Conservation (phyloP, 1,139 yeast genomes). For the Blastobotrys illinoisensis region DNA sequence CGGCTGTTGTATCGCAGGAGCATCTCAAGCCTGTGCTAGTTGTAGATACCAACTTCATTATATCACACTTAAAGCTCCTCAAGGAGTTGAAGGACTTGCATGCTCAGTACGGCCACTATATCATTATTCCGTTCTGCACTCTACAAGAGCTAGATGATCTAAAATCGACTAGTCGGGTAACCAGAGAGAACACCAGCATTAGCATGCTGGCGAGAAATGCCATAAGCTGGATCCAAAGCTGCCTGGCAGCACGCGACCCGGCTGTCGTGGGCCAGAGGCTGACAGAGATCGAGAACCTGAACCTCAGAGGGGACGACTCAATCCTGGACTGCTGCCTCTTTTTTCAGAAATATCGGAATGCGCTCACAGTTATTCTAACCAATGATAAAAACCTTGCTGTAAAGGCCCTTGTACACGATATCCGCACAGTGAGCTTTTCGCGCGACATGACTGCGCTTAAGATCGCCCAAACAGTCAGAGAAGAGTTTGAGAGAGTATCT, state of each 20-base stretch:
- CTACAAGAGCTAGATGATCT: conserved; percentile 76
- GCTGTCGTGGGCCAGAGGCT: conserved; percentile 62
- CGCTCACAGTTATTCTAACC: conserved; percentile 58
- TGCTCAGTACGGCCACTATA: conserved; percentile 39
- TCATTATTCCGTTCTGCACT: conserved; percentile 67
- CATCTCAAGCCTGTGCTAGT: conserved; percentile 12
- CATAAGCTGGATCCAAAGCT: conserved; percentile 69
- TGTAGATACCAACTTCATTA: conserved; percentile 19
- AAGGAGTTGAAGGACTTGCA: conserved; percentile 11
- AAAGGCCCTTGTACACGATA: conserved; percentile 64
- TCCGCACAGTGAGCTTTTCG: conserved; percentile 63
- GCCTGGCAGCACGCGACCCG: conserved; percentile 47
- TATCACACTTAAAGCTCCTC: conserved; percentile 15
- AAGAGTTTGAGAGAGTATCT: conserved; percentile 12
- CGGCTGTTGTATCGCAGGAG: neutral
- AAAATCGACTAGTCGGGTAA: conserved; percentile 40
- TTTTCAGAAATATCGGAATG: conserved; percentile 40
- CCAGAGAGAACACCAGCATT: conserved; percentile 2
- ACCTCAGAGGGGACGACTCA: conserved; percentile 63
- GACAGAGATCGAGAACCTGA: conserved; percentile 44
- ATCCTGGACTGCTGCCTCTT: conserved; percentile 80
- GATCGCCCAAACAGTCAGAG: conserved; percentile 43
- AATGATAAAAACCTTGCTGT: conserved; percentile 80
- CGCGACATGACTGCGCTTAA: conserved; percentile 53
- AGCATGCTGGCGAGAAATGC: conserved; percentile 56